phyloP scores from a whole-genome alignment of 257 asterid species.

The Echites panduratus region DNA sequence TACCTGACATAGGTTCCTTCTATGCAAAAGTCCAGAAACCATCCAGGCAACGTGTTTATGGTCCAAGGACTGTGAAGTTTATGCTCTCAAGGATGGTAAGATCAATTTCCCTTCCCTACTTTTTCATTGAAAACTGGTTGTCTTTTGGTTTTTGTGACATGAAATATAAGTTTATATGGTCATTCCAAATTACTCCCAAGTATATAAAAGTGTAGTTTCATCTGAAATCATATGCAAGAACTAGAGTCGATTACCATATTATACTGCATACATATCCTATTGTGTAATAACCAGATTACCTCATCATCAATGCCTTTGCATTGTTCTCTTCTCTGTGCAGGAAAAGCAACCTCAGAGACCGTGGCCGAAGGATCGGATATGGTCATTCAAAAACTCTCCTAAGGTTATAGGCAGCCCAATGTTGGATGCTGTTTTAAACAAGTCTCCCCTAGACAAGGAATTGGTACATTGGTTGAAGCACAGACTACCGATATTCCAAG shows the following conservation, averaged over 20 bases:
- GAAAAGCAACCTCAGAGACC: constrained; percentile 86
- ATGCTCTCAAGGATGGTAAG: constrained; percentile 89
- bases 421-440: constrained; percentile 66
- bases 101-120: neutral
- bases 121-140: neutral
- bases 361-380: constrained; percentile 89
- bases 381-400: constrained; percentile 67
- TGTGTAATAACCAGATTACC: no score
- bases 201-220: no score
- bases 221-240: no score
- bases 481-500: constrained; percentile 69
- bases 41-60: constrained; percentile 90
- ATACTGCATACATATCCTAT: no score
- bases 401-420: constrained; percentile 80
- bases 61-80: constrained; percentile 81
- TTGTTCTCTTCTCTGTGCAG: constrained; percentile 28
- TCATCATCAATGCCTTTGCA: neutral
- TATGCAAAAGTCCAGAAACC: constrained; percentile 90
- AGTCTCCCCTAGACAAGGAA: constrained; percentile 56
- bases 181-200: no score
- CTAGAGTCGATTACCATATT: no score
- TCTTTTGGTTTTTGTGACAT: no score
- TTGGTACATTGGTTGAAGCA: constrained; percentile 87
- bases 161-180: no score
- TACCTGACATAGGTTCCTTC: constrained; percentile 91